phyloP scores from a whole-genome alignment of 129 eudicot genomes.

The Smallanthus sonchifolius region DNA sequence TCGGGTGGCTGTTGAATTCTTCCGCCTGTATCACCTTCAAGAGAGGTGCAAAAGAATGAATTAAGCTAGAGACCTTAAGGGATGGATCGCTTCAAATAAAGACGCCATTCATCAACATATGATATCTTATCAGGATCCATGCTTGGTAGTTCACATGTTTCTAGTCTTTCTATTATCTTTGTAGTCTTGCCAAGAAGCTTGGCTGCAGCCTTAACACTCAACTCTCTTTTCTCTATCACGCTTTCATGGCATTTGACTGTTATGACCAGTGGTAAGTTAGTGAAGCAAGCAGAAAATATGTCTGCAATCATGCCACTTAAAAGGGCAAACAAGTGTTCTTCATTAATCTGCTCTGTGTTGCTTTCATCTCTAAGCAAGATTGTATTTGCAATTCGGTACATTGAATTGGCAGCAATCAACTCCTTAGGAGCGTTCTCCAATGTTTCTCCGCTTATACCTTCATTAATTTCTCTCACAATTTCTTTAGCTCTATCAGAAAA shows the following conservation, averaged over 20 bases:
- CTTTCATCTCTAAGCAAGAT: neutral
- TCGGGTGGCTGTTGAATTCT: neutral
- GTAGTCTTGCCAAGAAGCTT: conserved; percentile 24
- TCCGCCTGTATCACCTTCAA: neutral
- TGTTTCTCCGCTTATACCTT: neutral
- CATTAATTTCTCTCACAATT: neutral
- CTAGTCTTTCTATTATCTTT: neutral
- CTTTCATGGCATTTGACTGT: neutral
- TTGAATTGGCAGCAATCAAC: conserved; percentile 34
- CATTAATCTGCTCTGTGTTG: neutral
- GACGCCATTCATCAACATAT: conserved; percentile 1
- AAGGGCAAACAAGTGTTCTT: neutral
- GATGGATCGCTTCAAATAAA: neutral
- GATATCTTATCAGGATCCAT: conserved; percentile 11
- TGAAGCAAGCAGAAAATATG: conserved; percentile 17
- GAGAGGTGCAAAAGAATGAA: neutral
- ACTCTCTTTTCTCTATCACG: conserved; percentile 20
- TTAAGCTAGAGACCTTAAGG: neutral
- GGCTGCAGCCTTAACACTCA: conserved; percentile 18
- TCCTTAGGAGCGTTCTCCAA: neutral
- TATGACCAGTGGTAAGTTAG: conserved; percentile 22
- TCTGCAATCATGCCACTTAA: conserved; percentile 8
- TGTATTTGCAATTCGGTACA: conserved; percentile 24
- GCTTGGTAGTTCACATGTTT: neutral
- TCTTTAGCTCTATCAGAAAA: conserved; percentile 20